These are phyloP conservation scores for Clavulina sp. DNA, from an alignment of 768 basidiomycete species.

Conservation along the genomic window DNA sequence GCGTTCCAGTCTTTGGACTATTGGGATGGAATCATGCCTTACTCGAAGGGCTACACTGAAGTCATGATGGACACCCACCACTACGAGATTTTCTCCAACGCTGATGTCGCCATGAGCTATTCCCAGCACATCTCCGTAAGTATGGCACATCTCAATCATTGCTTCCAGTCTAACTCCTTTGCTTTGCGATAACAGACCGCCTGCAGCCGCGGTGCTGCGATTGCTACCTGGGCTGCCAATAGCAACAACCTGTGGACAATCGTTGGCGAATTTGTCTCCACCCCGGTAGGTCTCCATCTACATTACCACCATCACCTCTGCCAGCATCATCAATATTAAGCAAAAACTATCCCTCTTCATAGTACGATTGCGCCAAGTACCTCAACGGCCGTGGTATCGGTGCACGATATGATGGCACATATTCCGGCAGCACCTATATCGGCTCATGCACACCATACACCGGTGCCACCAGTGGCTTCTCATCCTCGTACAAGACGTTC, in stretches of 20 bases:
- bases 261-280: constrained; percentile 76
- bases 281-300: too few species aligned
- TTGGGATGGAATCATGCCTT: constrained; percentile 43
- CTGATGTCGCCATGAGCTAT: constrained; percentile 34
- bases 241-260: constrained; percentile 67
- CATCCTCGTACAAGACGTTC: constrained; percentile 29
- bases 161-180: background rate
- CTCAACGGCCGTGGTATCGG: constrained; percentile 70
- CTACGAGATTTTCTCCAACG: constrained; percentile 54
- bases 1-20: constrained; percentile 60
- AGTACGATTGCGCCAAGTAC: constrained; percentile 56
- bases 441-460: constrained; percentile 63
- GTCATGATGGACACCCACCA: constrained; percentile 41
- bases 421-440: constrained; percentile 41
- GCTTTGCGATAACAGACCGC: constrained; percentile 18
- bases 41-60: constrained; percentile 31
- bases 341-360: background rate
- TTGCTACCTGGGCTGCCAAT: constrained; percentile 34
- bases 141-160: constrained; percentile 1
- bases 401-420: constrained; percentile 52
- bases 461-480: constrained; percentile 40
- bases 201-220: constrained; percentile 29
- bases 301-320: too few species aligned
- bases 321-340: too few species aligned
- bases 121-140: constrained; percentile 40